Evolutionary conservation across 495 filamentous ascomycete genomes (phyloP), one percentile per base, ranked within the genome.

Genomic region (Hypoxylon fuscum): DNA sequence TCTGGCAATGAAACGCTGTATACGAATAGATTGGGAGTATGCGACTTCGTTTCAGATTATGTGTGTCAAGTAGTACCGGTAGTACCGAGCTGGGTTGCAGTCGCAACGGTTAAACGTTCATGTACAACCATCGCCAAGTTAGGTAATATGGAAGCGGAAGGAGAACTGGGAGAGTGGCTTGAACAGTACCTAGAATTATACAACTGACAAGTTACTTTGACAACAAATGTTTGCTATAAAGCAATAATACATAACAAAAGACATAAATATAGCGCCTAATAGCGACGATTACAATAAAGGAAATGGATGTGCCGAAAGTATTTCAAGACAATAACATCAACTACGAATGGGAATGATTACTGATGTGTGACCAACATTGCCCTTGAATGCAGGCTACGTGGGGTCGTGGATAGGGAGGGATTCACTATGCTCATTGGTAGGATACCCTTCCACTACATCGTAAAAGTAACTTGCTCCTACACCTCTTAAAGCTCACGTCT

Each of bases 21-120:
- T 55, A 52, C 42, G 14, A 51, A 60, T 46, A 46, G 35, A 43
- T 55, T 27, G 45, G 25, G 21, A 55, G 41, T 57, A 59, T 58
- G 48, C 64, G 32, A 27, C 15, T 32, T 37, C 22, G 64, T 67
- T 67, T 67, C 64, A 58, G 59, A 54, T 49, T 67, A 58, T 67
- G 64, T 54, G 53, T 55, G 53, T 54, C 27, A 25, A 38, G 42
- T 51, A 35, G 22, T 23, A 56, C 32, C 14, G 15, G 10, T 23
- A n/a, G n/a, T 27, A 27, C 25, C 4, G 25, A 35, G 25, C 23
- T 14, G 15, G n/a, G 46, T 60, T 61, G 27, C 45, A 44, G 15
- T 54, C 18, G 34, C 40, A 66, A 55, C 62, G 37, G 14, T 48
- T 5, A 3, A 49, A 49, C 49, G 49, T 44, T 55, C 54, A 43